Percentiles rank a stretch among this genome's conserved stretches.
Evolutionary conservation across 495 filamentous ascomycete genomes (phyloP).

Genomic region (Aspergillus cavernicola): DNA sequence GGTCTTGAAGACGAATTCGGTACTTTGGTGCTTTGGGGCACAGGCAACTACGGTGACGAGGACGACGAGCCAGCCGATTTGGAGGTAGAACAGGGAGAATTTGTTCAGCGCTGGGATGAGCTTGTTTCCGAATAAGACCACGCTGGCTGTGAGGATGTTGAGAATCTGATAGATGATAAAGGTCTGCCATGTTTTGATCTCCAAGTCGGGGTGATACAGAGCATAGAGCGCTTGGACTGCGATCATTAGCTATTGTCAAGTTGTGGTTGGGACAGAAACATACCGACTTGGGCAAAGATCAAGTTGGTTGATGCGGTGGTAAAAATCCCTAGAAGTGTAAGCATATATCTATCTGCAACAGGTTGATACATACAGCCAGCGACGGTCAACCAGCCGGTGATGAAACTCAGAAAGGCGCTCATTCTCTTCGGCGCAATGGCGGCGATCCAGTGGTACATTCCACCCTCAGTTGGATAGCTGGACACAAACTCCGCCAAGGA

Average conservation of each 20-base stretch:
- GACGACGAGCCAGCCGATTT: slow-evolving; percentile 61
- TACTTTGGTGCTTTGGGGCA: slow-evolving; percentile 47
- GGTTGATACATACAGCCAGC: slow-evolving; percentile 24
- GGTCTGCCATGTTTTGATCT: slow-evolving; percentile 34
- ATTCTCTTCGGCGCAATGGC: slow-evolving; percentile 44
- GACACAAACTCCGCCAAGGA: slow-evolving; percentile 33
- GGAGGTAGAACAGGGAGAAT: slow-evolving; percentile 38
- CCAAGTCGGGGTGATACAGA: slow-evolving; percentile 31
- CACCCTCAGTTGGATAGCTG: slow-evolving; percentile 47
- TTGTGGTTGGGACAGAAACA: slow-evolving; percentile 16
- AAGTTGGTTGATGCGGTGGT: slow-evolving; percentile 39
- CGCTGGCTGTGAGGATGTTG: slow-evolving; percentile 27
- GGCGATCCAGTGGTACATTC: slow-evolving; percentile 55
- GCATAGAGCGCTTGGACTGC: slow-evolving; percentile 25
- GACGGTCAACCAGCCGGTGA: slow-evolving; percentile 29
- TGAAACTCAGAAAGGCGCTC: slow-evolving; percentile 32
- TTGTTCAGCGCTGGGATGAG: slow-evolving; percentile 31
- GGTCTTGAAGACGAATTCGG: slow-evolving; percentile 57
- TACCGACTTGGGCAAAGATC: slow-evolving; percentile 27
- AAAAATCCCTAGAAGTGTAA: slow-evolving; percentile 29
- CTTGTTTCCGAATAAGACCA: slow-evolving; percentile 21
- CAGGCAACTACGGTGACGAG: slow-evolving; percentile 65
- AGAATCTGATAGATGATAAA: slow-evolving; percentile 34
- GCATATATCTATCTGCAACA: neutral
- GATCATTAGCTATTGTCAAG: neutral